These are phyloP conservation scores for Berkeleyomyces rouxiae DNA, from an alignment of 2,329 filamentous ascomycete species.

Conservation along the genomic window DNA sequence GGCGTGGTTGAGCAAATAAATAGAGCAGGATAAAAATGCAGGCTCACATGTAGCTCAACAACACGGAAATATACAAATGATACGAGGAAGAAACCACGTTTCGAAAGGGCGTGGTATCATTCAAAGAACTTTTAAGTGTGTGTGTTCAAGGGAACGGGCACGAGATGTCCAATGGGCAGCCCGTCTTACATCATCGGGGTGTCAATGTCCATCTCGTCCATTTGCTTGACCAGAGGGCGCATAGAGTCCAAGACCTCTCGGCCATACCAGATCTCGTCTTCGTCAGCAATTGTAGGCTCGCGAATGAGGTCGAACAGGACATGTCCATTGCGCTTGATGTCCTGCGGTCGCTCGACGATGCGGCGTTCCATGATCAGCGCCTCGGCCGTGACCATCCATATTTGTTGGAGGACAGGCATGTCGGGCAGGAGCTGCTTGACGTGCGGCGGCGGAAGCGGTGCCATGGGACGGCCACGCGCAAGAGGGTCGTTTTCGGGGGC, in stretches of 20 bases:
- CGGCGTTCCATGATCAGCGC: conserved; percentile 41
- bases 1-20: no score
- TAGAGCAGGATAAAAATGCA: no score
- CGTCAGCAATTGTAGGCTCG: conserved; percentile 40
- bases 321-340: conserved; percentile 47
- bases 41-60: not conserved
- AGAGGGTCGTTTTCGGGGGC: conserved; percentile 1
- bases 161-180: not conserved
- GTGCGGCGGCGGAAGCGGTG: conserved; percentile 33
- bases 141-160: not conserved
- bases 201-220: conserved; percentile 28
- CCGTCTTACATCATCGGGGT: conserved; percentile 3
- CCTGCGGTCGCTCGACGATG: conserved; percentile 39
- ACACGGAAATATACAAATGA: conserved; percentile 1
- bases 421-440: conserved; percentile 35
- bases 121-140: not conserved
- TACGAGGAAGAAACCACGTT: not conserved
- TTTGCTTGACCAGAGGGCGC: conserved; percentile 32
- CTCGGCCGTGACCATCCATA: conserved; percentile 48
- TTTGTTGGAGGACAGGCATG: conserved; percentile 39
- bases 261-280: conserved; percentile 48
- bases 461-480: conserved; percentile 43
- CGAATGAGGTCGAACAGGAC: conserved; percentile 48
- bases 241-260: conserved; percentile 36
- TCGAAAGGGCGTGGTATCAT: not conserved